Evolutionary conservation across 2,329 filamentous ascomycete genomes (phyloP).

Genomic region (Leptosphaerulina australis): DNA sequence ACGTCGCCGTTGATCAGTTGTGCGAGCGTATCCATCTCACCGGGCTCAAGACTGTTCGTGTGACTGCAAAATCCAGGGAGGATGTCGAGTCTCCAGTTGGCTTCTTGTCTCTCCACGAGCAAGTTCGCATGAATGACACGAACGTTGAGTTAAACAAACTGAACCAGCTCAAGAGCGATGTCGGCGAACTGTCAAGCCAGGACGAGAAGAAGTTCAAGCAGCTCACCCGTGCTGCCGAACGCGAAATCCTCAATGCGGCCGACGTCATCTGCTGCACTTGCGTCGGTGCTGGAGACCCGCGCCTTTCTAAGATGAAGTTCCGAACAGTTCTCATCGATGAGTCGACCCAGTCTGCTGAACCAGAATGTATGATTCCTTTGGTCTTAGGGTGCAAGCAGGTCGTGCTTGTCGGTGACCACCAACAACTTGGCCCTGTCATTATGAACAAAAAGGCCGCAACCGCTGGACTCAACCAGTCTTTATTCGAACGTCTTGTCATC

Average conservation of each 20-base stretch:
- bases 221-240: constrained; percentile 88
- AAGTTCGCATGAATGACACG: constrained; percentile 96
- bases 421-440: constrained; percentile 96
- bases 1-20: constrained; percentile 97
- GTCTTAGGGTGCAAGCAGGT: constrained; percentile 98
- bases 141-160: constrained; percentile 93
- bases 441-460: constrained; percentile 99
- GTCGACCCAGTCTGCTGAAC: constrained; percentile 96
- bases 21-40: constrained; percentile 96
- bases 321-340: constrained; percentile 97
- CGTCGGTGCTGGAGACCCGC: constrained; percentile 93
- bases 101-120: constrained; percentile 93
- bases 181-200: constrained; percentile 89
- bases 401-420: constrained; percentile 97
- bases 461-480: constrained; percentile 94
- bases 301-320: constrained; percentile 96
- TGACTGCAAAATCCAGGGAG: constrained; percentile 98
- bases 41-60: constrained; percentile 91
- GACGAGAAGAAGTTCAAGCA: constrained; percentile 99
- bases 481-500: constrained; percentile 95
- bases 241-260: constrained; percentile 91
- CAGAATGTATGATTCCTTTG: constrained; percentile 97
- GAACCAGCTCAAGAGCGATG: constrained; percentile 87
- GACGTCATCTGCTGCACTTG: constrained; percentile 99
- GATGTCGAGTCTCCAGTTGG: constrained; percentile 98